Evolutionary conservation across 768 basidiomycete genomes (phyloP).

Genomic region (Lentinula boryana): DNA sequence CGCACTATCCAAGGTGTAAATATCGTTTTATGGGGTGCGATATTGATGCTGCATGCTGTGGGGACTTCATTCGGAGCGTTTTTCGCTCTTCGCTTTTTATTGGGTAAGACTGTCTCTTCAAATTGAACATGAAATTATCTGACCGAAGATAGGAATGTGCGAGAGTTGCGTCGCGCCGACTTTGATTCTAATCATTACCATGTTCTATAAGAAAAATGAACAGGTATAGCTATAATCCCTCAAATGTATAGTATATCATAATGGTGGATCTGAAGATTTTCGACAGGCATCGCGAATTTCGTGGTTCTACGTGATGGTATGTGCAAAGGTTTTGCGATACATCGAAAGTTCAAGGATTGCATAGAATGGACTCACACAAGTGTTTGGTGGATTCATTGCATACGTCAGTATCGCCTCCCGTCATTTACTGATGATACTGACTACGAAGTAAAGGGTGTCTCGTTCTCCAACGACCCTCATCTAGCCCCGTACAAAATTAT

Average conservation of each 20-base stretch:
- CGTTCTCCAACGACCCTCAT: conserved; percentile 40
- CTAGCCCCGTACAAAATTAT: conserved; percentile 58
- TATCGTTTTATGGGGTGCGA: conserved; percentile 52
- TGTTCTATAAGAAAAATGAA: conserved; percentile 68
- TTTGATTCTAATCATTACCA: conserved; percentile 55
- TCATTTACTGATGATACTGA: not conserved
- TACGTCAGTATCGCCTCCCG: conserved; percentile 34
- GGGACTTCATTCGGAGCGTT: conserved; percentile 54
- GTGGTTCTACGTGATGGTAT: conserved; percentile 65
- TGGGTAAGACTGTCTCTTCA: conserved; percentile 31
- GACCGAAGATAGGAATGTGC: conserved; percentile 44
- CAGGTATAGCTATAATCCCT: conserved; percentile 27
- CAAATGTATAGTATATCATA: not conserved
- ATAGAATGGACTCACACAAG: conserved; percentile 53
- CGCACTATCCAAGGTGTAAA: conserved; percentile 34
- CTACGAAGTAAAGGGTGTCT: conserved; percentile 36
- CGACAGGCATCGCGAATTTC: conserved; percentile 48
- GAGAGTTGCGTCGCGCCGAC: conserved; percentile 62
- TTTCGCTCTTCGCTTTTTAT: conserved; percentile 55
- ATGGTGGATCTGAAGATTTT: not conserved
- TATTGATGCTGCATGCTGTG: conserved; percentile 56
- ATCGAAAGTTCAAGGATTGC: not conserved
- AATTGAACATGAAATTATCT: not conserved
- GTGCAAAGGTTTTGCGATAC: not conserved
- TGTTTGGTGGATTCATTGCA: conserved; percentile 61